phyloP scores from a whole-genome alignment of 2,329 filamentous ascomycete genomes.

The Gaeumannomyces sp. region DNA sequence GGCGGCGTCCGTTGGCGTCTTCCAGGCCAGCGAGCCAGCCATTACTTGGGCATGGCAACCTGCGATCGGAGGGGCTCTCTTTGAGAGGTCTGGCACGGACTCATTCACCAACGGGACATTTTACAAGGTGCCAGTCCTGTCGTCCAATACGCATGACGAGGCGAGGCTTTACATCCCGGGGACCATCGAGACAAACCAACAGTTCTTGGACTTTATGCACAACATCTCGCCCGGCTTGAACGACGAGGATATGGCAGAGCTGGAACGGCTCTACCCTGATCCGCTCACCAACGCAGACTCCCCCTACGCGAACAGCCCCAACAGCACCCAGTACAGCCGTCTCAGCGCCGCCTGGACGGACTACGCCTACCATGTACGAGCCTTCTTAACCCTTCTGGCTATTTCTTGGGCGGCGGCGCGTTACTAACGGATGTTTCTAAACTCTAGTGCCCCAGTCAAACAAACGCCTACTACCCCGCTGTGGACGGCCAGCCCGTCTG shows the following conservation, averaged over 20 bases:
- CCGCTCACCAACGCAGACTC: constrained; percentile 25
- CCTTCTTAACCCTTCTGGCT: constrained; percentile 27
- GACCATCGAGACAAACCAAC: constrained; percentile 23
- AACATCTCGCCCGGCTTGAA: constrained; percentile 32
- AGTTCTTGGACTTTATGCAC: constrained; percentile 33
- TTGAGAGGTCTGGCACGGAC: constrained; percentile 21
- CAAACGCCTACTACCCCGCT: constrained; percentile 1
- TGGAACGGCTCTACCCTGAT: constrained; percentile 35
- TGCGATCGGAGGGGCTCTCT: constrained; percentile 34
- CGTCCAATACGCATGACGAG: constrained; percentile 37
- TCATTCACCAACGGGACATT: constrained; percentile 21
- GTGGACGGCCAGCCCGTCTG: constrained; percentile 1
- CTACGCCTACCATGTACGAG: constrained; percentile 40
- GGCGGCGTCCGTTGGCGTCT: constrained; percentile 19
- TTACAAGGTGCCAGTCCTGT: constrained; percentile 32
- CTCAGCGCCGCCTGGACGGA: constrained; percentile 48
- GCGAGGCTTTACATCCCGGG: constrained; percentile 36
- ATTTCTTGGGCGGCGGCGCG: neutral
- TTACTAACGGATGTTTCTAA: neutral
- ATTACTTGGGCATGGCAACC: constrained; percentile 48
- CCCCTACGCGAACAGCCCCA: constrained; percentile 31
- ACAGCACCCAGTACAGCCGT: constrained; percentile 42
- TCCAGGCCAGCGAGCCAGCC: constrained; percentile 26
- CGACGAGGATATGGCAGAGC: constrained; percentile 26
- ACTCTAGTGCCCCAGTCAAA: neutral